Evolutionary conservation across 2,329 filamentous ascomycete species (phyloP).

Genomic region (Escovopsis sp.): DNA sequence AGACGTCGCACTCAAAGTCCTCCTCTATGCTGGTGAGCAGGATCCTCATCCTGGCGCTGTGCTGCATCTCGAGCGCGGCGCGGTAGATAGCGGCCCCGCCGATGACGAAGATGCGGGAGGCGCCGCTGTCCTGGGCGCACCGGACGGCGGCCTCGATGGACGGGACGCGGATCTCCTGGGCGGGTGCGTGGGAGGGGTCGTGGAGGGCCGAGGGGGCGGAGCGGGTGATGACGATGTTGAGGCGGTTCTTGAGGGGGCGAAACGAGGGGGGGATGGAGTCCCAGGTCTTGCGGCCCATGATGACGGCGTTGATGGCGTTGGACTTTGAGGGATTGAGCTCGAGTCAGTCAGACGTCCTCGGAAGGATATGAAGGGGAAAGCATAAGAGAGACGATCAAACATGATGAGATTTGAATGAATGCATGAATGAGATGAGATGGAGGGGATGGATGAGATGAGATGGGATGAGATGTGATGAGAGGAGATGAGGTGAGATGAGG

Average conservation of each 20-base stretch:
- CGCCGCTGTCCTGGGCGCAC: constrained; percentile 25
- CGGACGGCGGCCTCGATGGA: constrained; percentile 45
- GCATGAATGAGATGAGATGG: not conserved
- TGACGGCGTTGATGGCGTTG: constrained; percentile 52
- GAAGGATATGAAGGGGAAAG: too few relatives aligned
- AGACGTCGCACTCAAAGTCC: constrained; percentile 65
- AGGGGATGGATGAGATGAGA: not conserved
- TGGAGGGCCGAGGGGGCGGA: constrained; percentile 16
- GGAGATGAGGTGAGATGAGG: too few relatives aligned
- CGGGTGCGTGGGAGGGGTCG: constrained; percentile 4
- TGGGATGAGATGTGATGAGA: too few relatives aligned
- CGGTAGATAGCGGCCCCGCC: constrained; percentile 79
- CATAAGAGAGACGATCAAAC: not conserved
- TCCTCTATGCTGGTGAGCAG: constrained; percentile 53
- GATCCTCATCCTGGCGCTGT: constrained; percentile 38
- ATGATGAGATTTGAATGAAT: too few relatives aligned
- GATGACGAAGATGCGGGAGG: constrained; percentile 66
- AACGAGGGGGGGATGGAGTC: constrained; percentile 71
- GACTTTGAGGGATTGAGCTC: constrained; percentile 9
- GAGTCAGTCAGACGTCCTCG: not conserved
- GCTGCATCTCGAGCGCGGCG: constrained; percentile 45
- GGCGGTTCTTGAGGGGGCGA: constrained; percentile 61
- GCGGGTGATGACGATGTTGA: constrained; percentile 71
- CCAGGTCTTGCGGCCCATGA: constrained; percentile 98
- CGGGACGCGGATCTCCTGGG: constrained; percentile 31